Conservation (phyloP, 306 rosid species). For the Canavalia gladiata region DNA sequence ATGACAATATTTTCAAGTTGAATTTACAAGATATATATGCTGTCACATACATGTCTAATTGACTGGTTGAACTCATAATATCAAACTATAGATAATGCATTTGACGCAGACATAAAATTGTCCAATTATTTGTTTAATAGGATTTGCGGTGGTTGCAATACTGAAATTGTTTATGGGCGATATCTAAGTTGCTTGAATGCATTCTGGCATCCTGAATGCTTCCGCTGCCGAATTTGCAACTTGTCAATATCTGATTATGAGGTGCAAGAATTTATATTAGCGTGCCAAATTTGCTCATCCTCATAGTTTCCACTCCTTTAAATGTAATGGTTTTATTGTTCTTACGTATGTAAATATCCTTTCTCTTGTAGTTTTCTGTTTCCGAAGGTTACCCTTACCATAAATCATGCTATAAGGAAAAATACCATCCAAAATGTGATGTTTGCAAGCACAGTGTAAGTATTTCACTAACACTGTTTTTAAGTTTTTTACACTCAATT, state of each 20-base stretch:
- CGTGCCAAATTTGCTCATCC: background rate
- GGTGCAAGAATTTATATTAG: slow-evolving; percentile 53
- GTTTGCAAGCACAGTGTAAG: slow-evolving; percentile 83
- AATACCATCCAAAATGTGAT: slow-evolving; percentile 67
- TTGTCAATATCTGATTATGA: slow-evolving; percentile 71
- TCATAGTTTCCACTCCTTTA: background rate
- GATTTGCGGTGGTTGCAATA: slow-evolving; percentile 72
- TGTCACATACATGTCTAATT: too few species aligned
- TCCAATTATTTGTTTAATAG: slow-evolving; percentile 36
- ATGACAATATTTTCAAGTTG: too few species aligned
- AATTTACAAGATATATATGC: too few species aligned
- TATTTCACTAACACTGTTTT: slow-evolving; percentile 9
- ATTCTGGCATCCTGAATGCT: slow-evolving; percentile 86
- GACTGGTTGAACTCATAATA: too few species aligned
- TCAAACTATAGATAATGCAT: too few species aligned
- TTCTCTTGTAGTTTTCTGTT: slow-evolving; percentile 66
- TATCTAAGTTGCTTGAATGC: slow-evolving; percentile 70
- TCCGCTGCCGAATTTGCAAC: slow-evolving; percentile 73
- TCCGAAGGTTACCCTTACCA: slow-evolving; percentile 74
- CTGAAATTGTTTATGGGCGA: slow-evolving; percentile 74
- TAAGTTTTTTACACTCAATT: too few species aligned
- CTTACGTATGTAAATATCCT: background rate
- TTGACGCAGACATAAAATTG: too few species aligned
- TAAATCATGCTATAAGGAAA: slow-evolving; percentile 74
- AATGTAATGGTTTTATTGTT: background rate